These are phyloP conservation scores for Boletus smithii DNA, from an alignment of 1,284 basidiomycete species.

Conservation along the genomic window DNA sequence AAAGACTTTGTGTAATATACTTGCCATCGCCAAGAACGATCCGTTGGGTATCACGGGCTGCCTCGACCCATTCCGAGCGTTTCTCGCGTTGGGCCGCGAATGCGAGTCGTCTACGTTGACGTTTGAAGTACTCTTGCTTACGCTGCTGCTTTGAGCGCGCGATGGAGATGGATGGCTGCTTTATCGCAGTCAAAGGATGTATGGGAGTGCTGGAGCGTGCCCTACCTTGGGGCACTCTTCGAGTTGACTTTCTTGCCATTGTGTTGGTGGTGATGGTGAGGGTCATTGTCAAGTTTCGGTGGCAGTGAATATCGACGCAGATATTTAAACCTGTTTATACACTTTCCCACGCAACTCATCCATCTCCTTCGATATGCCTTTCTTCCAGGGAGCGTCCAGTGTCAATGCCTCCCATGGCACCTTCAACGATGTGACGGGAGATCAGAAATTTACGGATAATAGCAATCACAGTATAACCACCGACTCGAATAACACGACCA, in stretches of 20 bases:
- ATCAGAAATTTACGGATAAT: slow-evolving; percentile 22
- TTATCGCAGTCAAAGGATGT: slow-evolving; percentile 21
- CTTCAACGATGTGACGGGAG: slow-evolving; percentile 23
- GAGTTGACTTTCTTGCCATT: slow-evolving; percentile 24
- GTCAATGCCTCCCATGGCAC: slow-evolving; percentile 19
- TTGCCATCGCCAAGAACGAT: slow-evolving; percentile 46
- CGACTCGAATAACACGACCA: slow-evolving; percentile 24
- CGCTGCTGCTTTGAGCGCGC: slow-evolving; percentile 21
- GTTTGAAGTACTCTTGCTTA: slow-evolving; percentile 25
- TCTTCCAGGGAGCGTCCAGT: slow-evolving; percentile 24
- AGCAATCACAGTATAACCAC: slow-evolving; percentile 16
- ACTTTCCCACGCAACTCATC: slow-evolving; percentile 4
- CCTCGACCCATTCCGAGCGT: slow-evolving; percentile 31
- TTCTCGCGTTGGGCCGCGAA: slow-evolving; percentile 27
- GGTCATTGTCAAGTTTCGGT: slow-evolving; percentile 1
- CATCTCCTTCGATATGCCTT: slow-evolving; percentile 12
- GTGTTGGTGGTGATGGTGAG: slow-evolving; percentile 13
- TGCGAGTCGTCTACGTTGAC: slow-evolving; percentile 17
- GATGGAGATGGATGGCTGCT: slow-evolving; percentile 23
- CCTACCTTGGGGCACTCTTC: slow-evolving; percentile 29
- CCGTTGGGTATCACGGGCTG: slow-evolving; percentile 40
- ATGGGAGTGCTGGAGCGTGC: slow-evolving; percentile 21
- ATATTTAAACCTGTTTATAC: slow-evolving; percentile 18
- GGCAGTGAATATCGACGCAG: slow-evolving; percentile 2
- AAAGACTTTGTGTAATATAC: slow-evolving; percentile 41